Conservation (phyloP, 176 grass and related monocot genomes). For the Rhynchospora pubera region DNA sequence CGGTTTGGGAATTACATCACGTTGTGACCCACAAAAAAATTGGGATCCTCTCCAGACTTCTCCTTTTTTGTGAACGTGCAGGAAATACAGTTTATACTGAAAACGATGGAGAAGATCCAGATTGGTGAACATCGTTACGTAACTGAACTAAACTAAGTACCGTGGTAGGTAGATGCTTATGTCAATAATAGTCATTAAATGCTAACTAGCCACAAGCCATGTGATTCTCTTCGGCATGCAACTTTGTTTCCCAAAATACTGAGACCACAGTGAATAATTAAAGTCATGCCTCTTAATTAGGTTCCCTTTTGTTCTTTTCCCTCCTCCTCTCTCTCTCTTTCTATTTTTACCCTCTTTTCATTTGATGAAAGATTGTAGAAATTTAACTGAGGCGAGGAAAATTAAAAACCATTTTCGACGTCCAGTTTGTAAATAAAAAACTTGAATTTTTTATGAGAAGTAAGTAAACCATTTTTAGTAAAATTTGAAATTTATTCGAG, state of each 20-base stretch:
- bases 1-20: background rate
- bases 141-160: background rate
- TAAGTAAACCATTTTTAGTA: too few relatives aligned
- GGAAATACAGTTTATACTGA: background rate
- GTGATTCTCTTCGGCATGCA: background rate
- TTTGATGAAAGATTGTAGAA: background rate
- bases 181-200: background rate
- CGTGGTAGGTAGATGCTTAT: background rate
- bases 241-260: conserved; percentile 1
- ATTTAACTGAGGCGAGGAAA: background rate
- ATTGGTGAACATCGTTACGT: background rate
- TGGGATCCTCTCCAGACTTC: background rate
- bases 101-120: background rate
- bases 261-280: background rate
- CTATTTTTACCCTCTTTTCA: background rate
- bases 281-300: background rate
- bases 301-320: background rate
- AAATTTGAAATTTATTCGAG: too few relatives aligned
- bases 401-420: too few relatives aligned
- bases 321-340: background rate
- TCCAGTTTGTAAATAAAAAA: too few relatives aligned
- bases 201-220: background rate
- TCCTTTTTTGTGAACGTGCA: background rate
- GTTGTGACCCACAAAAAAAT: background rate
- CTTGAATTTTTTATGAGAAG: too few relatives aligned